Evolutionary conservation across 2,329 filamentous ascomycete species (phyloP), one percentile per base, ranked within the genome.

Genomic region (Mycosphaerella sp.): DNA sequence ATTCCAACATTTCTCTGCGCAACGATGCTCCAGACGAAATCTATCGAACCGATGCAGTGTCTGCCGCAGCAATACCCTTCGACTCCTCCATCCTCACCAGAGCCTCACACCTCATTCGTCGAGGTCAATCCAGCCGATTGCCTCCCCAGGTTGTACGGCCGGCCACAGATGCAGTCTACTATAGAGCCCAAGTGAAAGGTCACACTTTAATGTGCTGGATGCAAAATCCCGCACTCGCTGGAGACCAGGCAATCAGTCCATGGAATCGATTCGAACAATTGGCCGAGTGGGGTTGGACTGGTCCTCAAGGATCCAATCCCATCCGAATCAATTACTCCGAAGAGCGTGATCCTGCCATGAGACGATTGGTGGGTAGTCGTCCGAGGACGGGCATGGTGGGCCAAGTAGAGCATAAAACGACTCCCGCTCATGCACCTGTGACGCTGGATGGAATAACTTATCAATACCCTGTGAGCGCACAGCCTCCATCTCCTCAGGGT

Each of bases 231-330:
- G 21, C 9, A 1, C 46, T 50, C 1, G 53, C 47, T 8, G 53
- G 53, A 14, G 23, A 40, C 48, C 32, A 44, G 1, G 46, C 41
- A n/a, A 40, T 21, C 5, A 45, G 41, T 42, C 38, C 41, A 31
- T 55, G 46, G 46, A 51, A n/a, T 11, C 14, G 23, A 9, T 55
- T 26, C n/a, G 42, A 46, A 12, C 42, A 50, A 32, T 7, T 55
- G 21, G 41, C n/a, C 6, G 46, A 50, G 17, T 55, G 53, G 53
- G 53, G 53, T 2, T 55, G 52, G 52, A 32, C 12, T 45, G 49
- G 49, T n/a, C 21, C 12, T 23, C 12, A 26, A 14, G 41, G 41
- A 4, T 10, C 26, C 6, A 12, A 11, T 12, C n/a, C 23, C 2
- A 29, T 29, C 11, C 12, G 9, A 26, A 42, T 21, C 12, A 42